Base-by-base conservation (phyloP, 75 land plant genomes). In the Ceratopteris richardii region DNA sequence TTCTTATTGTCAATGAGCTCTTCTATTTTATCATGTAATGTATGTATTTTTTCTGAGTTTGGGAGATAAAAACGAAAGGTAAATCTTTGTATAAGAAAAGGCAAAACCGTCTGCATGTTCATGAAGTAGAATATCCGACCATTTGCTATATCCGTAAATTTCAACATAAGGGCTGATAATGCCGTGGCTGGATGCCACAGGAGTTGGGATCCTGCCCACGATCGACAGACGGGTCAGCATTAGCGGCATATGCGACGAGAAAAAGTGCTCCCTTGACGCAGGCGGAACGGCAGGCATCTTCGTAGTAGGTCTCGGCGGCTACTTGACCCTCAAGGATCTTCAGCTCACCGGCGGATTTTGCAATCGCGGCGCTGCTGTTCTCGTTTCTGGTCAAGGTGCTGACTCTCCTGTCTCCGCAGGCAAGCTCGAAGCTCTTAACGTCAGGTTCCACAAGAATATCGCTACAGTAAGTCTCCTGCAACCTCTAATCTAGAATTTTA, bases 241-340 rank as follows among this genome's bases (percentile, higher is more conserved):
- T 29, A 51, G 26, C 7, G 65, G 65, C 9, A 27, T 30, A 19
- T 63, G 65, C 56, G 40, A 24, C 16, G 30, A 31, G n/a, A 31
- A 6, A 18, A 33, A 33, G 10, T 57, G 59, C 42, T 2, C 2
- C 12, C 5, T 57, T 5, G 59, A 57, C 17, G 73, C 66, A 1
- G 57, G 27, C 25, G 60, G 61, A 17, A 18, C 31, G 50, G 43
- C 69, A 0, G 58, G 66, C 22, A 70, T 70, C 24, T 70, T 70
- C 36, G 30, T 70, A 0, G 73, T 70, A 5, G 67, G 73, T 14
- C 17, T 64, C 16, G 43, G 66, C 11, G 73, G 73, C 42, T 44
- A 47, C 7, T 61, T 70, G n/a, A 70, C 73, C 10, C 43, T 70
- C 21, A 70, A 70, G 48, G 55, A 70, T 54, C 29, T 70, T 19